These are phyloP conservation scores for Prunus mongolica DNA, from an alignment of 306 rosid species.

Conservation along the genomic window DNA sequence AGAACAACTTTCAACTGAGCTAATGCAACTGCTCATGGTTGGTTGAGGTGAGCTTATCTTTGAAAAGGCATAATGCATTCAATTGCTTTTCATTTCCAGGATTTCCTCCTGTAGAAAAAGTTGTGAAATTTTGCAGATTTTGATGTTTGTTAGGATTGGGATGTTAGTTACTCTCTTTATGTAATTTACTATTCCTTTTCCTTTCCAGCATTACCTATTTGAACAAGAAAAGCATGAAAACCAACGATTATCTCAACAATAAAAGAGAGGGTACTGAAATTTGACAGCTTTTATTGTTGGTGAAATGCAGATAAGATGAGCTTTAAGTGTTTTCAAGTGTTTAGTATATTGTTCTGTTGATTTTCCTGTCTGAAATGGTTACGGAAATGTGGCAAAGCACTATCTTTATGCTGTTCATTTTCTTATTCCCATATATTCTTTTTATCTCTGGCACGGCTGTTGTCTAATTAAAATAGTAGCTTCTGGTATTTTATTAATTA, in stretches of 20 bases:
- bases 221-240: not conserved
- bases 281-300: slow-evolving; percentile 38
- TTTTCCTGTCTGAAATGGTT: slow-evolving; percentile 41
- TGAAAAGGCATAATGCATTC: not conserved
- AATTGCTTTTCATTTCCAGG: slow-evolving; percentile 6
- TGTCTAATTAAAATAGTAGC: slow-evolving; percentile 37
- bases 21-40: not conserved
- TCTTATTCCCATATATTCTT: slow-evolving; percentile 21
- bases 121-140: slow-evolving; percentile 35
- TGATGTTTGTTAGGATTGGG: slow-evolving; percentile 45
- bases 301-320: slow-evolving; percentile 50
- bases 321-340: slow-evolving; percentile 28
- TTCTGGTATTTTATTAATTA: slow-evolving; percentile 41
- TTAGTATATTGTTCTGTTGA: slow-evolving; percentile 14
- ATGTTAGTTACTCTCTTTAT: slow-evolving; percentile 33
- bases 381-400: slow-evolving; percentile 41
- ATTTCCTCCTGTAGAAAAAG: not conserved
- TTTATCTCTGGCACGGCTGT: slow-evolving; percentile 27
- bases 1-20: slow-evolving; percentile 22
- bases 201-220: slow-evolving; percentile 2
- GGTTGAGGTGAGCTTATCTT: not conserved
- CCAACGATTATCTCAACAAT: not conserved
- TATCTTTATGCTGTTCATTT: slow-evolving; percentile 29
- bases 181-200: slow-evolving; percentile 12
- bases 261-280: slow-evolving; percentile 17